phyloP scores from a whole-genome alignment of 345 rosid species.

The Brassica nigra region DNA sequence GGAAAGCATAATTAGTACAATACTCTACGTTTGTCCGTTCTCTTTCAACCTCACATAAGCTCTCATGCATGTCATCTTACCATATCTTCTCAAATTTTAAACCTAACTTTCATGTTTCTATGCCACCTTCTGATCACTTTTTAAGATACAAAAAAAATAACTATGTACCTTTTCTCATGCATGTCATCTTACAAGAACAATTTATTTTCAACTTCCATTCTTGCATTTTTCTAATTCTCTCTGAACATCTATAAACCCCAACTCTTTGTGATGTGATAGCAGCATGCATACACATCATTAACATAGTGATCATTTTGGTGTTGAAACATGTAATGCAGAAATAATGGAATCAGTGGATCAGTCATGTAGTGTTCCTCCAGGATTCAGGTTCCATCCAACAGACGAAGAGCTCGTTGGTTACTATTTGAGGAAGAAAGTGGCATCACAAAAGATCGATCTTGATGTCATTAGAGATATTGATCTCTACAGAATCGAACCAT shows the following conservation, averaged over 20 bases:
- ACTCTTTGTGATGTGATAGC: background rate
- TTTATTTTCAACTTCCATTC: background rate
- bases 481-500: conserved; percentile 94
- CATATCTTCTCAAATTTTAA: background rate
- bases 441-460: conserved; percentile 51
- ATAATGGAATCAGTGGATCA: conserved; percentile 82
- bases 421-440: conserved; percentile 91
- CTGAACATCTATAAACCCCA: background rate
- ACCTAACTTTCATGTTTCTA: conserved; percentile 32
- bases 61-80: conserved; percentile 27
- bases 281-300: background rate
- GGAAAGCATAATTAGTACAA: conserved; percentile 83
- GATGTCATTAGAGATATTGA: conserved; percentile 88
- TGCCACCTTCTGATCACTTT: conserved; percentile 12
- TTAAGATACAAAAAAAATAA: background rate
- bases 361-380: conserved; percentile 87
- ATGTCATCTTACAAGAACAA: too few relatives aligned
- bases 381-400: conserved; percentile 96
- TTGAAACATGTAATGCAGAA: conserved; percentile 51
- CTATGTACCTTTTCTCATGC: conserved; percentile 8
- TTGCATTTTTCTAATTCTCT: background rate
- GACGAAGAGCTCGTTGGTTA: conserved; percentile 98
- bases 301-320: conserved; percentile 28
- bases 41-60: conserved; percentile 37
- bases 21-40: conserved; percentile 60